Evolutionary conservation across 441 rosid species (phyloP).

Genomic region (Brassica balearica): DNA sequence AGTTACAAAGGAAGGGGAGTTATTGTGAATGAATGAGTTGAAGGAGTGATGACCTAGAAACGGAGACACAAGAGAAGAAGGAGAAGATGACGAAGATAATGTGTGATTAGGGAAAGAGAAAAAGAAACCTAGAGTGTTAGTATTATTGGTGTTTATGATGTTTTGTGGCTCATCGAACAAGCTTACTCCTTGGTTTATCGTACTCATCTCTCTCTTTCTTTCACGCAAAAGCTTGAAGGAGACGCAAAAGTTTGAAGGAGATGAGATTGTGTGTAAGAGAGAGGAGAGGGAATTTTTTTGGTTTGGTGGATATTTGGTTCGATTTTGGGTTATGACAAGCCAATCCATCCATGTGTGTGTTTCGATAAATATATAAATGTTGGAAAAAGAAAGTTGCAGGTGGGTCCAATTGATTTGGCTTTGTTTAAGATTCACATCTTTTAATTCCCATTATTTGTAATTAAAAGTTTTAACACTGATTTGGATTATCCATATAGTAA

Average conservation of each 20-base stretch:
- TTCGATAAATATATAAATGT: slow-evolving; percentile 37
- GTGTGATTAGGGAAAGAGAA: slow-evolving; percentile 56
- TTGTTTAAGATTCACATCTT: too few relatives aligned
- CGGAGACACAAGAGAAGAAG: slow-evolving; percentile 44
- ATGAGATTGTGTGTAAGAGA: slow-evolving; percentile 5
- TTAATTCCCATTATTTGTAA: background rate
- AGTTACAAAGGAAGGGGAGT: slow-evolving; percentile 31
- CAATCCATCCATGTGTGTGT: slow-evolving; percentile 37
- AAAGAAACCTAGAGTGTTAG: slow-evolving; percentile 57
- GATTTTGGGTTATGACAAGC: slow-evolving; percentile 29
- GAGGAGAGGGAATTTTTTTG: slow-evolving; percentile 7
- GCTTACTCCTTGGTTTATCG: slow-evolving; percentile 54
- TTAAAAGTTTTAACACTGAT: background rate
- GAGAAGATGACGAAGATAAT: slow-evolving; percentile 40
- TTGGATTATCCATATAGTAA: background rate
- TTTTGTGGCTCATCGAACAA: slow-evolving; percentile 69
- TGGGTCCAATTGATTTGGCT: slow-evolving; percentile 13
- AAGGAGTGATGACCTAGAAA: slow-evolving; percentile 48
- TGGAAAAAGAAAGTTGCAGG: slow-evolving; percentile 28
- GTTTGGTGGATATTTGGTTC: slow-evolving; percentile 1
- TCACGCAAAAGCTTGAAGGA: slow-evolving; percentile 10
- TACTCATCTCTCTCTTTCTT: slow-evolving; percentile 44
- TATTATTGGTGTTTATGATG: slow-evolving; percentile 45
- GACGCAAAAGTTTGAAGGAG: slow-evolving; percentile 17
- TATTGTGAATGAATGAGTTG: slow-evolving; percentile 42